Percentiles rank a stretch among this genome's conserved stretches.
These are phyloP conservation scores for Exserohilum rostratum DNA, from an alignment of 2,329 filamentous ascomycete genomes.

Conservation along the genomic window DNA sequence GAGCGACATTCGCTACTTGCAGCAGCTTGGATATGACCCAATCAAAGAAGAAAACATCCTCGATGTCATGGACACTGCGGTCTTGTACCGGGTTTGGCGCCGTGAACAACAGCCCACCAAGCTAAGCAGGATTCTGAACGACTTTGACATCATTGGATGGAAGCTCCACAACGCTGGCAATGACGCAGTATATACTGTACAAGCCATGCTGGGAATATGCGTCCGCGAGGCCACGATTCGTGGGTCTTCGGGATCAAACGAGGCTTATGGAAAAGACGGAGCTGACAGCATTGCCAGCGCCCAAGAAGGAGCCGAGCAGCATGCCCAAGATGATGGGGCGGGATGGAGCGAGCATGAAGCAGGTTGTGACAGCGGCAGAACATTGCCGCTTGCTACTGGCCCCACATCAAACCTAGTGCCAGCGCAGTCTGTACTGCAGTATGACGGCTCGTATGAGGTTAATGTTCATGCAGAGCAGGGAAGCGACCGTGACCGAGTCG, in stretches of 20 bases:
- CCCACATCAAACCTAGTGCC: neutral
- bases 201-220: constrained; percentile 71
- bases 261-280: constrained; percentile 29
- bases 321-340: constrained; percentile 48
- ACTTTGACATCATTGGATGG: constrained; percentile 67
- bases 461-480: neutral
- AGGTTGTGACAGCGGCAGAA: constrained; percentile 45
- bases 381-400: constrained; percentile 26
- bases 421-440: constrained; percentile 3
- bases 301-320: constrained; percentile 40
- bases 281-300: constrained; percentile 30
- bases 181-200: constrained; percentile 80
- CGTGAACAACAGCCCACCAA: constrained; percentile 60
- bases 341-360: constrained; percentile 48
- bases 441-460: neutral
- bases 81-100: constrained; percentile 70
- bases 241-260: constrained; percentile 31
- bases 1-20: constrained; percentile 72
- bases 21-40: constrained; percentile 67
- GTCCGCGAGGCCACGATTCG: constrained; percentile 52
- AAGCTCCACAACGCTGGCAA: constrained; percentile 88
- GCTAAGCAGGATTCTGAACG: constrained; percentile 66
- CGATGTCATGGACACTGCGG: constrained; percentile 74
- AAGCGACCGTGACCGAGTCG: constrained; percentile 3
- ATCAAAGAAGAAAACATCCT: constrained; percentile 60